Conservation (phyloP, 2,329 filamentous ascomycete genomes). For the Cercospora sesami region DNA sequence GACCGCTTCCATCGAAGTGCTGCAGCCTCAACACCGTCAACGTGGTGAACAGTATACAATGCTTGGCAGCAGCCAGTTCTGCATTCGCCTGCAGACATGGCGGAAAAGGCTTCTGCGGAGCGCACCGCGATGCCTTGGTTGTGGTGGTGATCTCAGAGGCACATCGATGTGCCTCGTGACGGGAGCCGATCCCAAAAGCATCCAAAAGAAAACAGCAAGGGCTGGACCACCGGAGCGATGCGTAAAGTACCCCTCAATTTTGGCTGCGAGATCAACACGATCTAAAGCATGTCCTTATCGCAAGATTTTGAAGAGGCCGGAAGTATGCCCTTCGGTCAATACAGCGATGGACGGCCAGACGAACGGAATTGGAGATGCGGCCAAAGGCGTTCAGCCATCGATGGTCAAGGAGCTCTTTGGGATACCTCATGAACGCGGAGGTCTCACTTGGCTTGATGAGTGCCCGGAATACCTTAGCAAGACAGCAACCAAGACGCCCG, state of each 20-base stretch:
- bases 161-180: neutral
- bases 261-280: neutral
- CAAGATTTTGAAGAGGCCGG: too few relatives aligned
- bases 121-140: neutral
- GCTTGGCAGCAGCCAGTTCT: neutral
- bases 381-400: neutral
- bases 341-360: neutral
- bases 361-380: neutral
- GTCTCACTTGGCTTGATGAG: slow-evolving; percentile 18
- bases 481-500: neutral
- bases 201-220: slow-evolving; percentile 1
- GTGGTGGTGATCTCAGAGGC: neutral
- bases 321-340: neutral
- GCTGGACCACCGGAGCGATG: neutral
- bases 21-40: too few relatives aligned
- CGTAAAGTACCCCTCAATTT: slow-evolving; percentile 1
- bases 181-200: slow-evolving; percentile 1
- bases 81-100: neutral
- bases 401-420: slow-evolving; percentile 23
- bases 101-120: neutral
- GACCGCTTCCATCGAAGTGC: too few relatives aligned
- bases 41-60: too few relatives aligned
- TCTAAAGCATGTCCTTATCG: neutral
- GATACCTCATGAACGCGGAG: slow-evolving; percentile 22
- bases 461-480: slow-evolving; percentile 19